Base-by-base conservation (phyloP, 352 stramenopile species). In the Sclerospora graminicola region DNA sequence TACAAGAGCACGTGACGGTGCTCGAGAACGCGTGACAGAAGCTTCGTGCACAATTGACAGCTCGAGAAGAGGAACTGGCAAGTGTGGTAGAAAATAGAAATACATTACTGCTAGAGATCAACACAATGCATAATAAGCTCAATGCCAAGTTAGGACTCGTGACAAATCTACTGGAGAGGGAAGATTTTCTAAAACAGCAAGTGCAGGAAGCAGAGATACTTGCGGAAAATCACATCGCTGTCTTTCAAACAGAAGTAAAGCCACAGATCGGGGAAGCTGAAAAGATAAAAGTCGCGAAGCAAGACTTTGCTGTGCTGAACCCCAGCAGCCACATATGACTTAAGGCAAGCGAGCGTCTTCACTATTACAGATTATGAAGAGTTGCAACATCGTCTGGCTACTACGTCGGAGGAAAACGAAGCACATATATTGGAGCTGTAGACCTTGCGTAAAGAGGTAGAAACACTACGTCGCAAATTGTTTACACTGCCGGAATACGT, bases 1-100 rank as follows among this genome's bases (percentile, higher is more conserved):
- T 89, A 29, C 69, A 67, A 8, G 57, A 65, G n/a, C 75, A 87
- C 33, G 54, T 84, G 44, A 53, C 54, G 16, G 54, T 71, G 36
- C 55, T 86, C 26, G 62, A 84, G 51, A 60, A 45, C 24, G 68
- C 82, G 38, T 54, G 59, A 0, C 71, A 67, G 5, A 62, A 59
- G n/a, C 48, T 89, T 8, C 41, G 37, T 5, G 41, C 59, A 2
- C 69, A 71, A 43, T 51, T 87, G 13, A 31, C 61, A 21, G 37
- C 46, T 28, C 48, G 58, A 23, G 63, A 63, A 16, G 54, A 68
- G 27, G 64, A 82, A 45, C 46, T 88, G n/a, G 40, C 35, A 50
- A 41, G n/a, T 53, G 74, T 19, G 58, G n/a, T 46, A 26, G 66
- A 82, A 7, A 72, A 68, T 44, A 59, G 75, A 9, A 66, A 61